Evolutionary conservation across 345 rosid species (phyloP).

Genomic region (Isatis tinctoria): DNA sequence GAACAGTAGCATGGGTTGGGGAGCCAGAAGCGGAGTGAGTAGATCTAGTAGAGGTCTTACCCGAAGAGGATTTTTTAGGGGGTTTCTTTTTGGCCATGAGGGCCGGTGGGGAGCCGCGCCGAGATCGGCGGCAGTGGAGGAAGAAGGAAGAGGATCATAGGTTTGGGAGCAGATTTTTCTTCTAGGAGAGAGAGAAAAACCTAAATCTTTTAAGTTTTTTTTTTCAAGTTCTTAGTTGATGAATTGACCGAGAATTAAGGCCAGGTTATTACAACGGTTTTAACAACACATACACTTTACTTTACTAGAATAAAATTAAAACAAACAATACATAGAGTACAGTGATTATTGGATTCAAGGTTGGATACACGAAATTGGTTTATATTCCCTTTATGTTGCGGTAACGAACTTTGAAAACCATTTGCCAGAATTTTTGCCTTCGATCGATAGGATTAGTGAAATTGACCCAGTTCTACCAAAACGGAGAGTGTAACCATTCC

Average conservation of each 20-base stretch:
- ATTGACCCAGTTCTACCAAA: constrained; percentile 33
- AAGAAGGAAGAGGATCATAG: neutral
- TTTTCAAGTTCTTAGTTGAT: no score
- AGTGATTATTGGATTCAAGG: neutral
- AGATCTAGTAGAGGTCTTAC: no score
- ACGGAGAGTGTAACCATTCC: constrained; percentile 26
- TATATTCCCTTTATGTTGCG: neutral
- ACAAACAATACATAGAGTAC: neutral
- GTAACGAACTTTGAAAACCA: constrained; percentile 38
- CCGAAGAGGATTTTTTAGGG: neutral
- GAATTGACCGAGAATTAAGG: neutral
- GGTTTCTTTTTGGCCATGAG: neutral
- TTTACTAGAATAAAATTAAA: neutral
- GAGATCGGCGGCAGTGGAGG: neutral
- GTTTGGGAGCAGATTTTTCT: no score
- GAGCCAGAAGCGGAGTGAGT: no score
- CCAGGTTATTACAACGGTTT: neutral
- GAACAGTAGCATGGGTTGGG: no score
- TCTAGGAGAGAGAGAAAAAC: no score
- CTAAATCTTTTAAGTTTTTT: no score
- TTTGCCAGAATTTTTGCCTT: constrained; percentile 25
- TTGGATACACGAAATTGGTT: neutral
- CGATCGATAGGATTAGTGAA: constrained; percentile 27
- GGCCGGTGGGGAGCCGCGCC: neutral
- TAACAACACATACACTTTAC: no score